phyloP scores from a whole-genome alignment of 345 rosid genomes.

The Aethionema arabicum region DNA sequence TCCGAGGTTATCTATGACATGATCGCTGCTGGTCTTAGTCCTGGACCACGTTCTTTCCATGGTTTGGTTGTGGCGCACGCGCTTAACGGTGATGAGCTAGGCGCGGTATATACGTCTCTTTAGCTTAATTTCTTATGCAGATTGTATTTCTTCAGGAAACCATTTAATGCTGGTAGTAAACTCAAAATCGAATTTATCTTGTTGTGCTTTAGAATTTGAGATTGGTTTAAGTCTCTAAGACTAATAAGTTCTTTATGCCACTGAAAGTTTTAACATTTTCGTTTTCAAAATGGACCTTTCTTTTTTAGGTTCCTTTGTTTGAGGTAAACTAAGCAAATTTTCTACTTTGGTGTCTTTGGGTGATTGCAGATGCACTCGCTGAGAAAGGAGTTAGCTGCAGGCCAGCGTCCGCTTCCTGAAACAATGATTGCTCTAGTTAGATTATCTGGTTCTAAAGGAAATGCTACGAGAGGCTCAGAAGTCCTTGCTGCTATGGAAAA shows the following conservation, averaged over 20 bases:
- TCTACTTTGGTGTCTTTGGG: slow-evolving; percentile 15
- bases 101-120: slow-evolving; percentile 57
- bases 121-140: background rate
- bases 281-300: background rate
- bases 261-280: too few species aligned
- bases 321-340: background rate
- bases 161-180: background rate
- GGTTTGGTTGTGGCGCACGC: slow-evolving; percentile 74
- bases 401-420: slow-evolving; percentile 78
- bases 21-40: slow-evolving; percentile 89
- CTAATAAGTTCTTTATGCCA: background rate
- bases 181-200: background rate
- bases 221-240: slow-evolving; percentile 14
- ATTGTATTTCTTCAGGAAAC: background rate
- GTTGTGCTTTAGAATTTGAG: slow-evolving; percentile 2
- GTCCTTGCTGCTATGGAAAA: slow-evolving; percentile 85
- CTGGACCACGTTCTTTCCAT: slow-evolving; percentile 94
- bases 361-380: slow-evolving; percentile 76
- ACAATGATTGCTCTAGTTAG: slow-evolving; percentile 70
- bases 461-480: slow-evolving; percentile 67
- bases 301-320: background rate
- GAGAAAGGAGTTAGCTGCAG: slow-evolving; percentile 81
- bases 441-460: slow-evolving; percentile 71
- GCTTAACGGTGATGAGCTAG: slow-evolving; percentile 72
- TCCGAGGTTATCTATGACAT: slow-evolving; percentile 85